Evolutionary conservation across 495 filamentous ascomycete species (phyloP), one percentile per base, ranked within the genome.

Genomic region (Aspergillus cavernicola): DNA sequence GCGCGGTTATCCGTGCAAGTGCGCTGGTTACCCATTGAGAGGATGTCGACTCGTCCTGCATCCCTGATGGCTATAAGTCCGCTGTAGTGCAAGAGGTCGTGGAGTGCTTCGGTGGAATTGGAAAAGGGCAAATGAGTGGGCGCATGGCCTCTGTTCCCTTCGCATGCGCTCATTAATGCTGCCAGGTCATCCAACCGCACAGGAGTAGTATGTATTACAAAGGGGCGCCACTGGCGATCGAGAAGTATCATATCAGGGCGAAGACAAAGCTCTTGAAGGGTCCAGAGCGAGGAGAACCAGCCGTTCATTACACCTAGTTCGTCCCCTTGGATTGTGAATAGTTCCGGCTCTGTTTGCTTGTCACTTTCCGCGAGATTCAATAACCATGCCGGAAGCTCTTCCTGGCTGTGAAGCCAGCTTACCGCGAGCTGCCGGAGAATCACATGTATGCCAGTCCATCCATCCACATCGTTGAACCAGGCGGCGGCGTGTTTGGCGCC

Each of bases 211-310:
- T 41, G 39, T 23, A 41, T 26, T 41, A 19, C 19, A 41, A 41
- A 41, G 12, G 39, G 39, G 39, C 39, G 20, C 39, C 39, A 41
- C 39, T 41, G 39, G 16, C 39, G 39, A 41, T 24, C 20, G 20
- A 41, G 19, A 26, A 41, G 22, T 41, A 19, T 19, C 39, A 41
- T 41, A 41, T 41, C 39, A n/a, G 39, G 39, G 19, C 39, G 39
- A 41, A 41, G 39, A 26, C 39, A 41, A n/a, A 41, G 39, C 39
- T 41, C 39, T 41, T 41, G 39, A 23, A 41, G 39, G 22, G 39
- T 23, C 39, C 39, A 41, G 22, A 41, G 39, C 19, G 39, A 41
- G 8, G 39, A 41, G 13, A 41, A 41, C 39, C 39, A 41, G 19
- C 22, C 39, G 16, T 41, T 41, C 3, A 41, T 41, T 41, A 23